Conservation (phyloP, 2,329 filamentous ascomycete species). For the Pseudogymnoascus sp. region DNA sequence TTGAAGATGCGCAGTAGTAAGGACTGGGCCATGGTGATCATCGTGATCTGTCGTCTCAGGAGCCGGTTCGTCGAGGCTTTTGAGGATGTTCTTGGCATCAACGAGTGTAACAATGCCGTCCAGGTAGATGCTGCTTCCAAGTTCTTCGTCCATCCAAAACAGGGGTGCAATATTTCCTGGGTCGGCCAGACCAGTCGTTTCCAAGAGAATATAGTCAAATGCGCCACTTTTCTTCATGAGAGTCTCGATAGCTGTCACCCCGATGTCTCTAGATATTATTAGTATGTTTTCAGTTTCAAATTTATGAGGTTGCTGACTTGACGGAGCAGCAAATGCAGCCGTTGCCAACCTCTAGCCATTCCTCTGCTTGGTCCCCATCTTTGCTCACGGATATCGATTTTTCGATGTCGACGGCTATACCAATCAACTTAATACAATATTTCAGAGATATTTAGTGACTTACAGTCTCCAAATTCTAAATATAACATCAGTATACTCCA, state of each 20-base stretch:
- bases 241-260: slow-evolving; percentile 89
- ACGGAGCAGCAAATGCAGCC: slow-evolving; percentile 97
- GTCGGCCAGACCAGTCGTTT: slow-evolving; percentile 91
- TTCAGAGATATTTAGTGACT: slow-evolving; percentile 26
- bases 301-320: slow-evolving; percentile 52
- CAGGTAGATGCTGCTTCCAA: slow-evolving; percentile 91
- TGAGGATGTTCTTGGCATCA: slow-evolving; percentile 86
- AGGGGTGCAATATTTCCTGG: slow-evolving; percentile 91
- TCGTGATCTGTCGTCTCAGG: slow-evolving; percentile 45
- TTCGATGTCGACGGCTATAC: slow-evolving; percentile 75
- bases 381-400: slow-evolving; percentile 89
- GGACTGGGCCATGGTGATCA: slow-evolving; percentile 52
- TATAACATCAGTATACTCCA: background rate
- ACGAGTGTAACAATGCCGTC: slow-evolving; percentile 95
- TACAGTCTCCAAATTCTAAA: slow-evolving; percentile 73
- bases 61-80: slow-evolving; percentile 66
- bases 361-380: slow-evolving; percentile 72
- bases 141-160: slow-evolving; percentile 95
- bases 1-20: slow-evolving; percentile 91
- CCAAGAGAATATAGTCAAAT: slow-evolving; percentile 95
- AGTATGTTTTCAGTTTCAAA: slow-evolving; percentile 7
- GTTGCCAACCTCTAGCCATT: slow-evolving; percentile 94
- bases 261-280: slow-evolving; percentile 58
- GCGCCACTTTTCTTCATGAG: slow-evolving; percentile 88
- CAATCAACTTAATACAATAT: background rate